These are phyloP conservation scores for Pythium rhizo-oryzae DNA, from an alignment of 352 stramenopile genomes.

Conservation along the genomic window DNA sequence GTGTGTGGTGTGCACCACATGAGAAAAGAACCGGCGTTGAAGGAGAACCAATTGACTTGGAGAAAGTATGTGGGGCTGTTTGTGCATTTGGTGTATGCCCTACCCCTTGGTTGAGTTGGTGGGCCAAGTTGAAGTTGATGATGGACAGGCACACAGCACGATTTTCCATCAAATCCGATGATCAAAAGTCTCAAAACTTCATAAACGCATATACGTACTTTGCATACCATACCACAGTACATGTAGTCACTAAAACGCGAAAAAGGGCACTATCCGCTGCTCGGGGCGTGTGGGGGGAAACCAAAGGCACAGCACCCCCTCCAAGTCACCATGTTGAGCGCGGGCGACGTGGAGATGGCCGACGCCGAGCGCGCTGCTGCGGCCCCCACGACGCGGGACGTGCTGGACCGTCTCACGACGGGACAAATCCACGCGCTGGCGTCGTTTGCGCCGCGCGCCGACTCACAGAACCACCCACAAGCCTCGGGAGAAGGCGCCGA, in stretches of 20 bases:
- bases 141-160: background rate
- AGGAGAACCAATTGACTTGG: background rate
- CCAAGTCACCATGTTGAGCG: slow-evolving; percentile 2
- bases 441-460: slow-evolving; percentile 9
- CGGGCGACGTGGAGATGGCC: slow-evolving; percentile 24
- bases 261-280: slow-evolving; percentile 9
- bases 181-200: background rate
- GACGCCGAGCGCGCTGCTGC: slow-evolving; percentile 9
- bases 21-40: slow-evolving; percentile 10
- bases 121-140: slow-evolving; percentile 13
- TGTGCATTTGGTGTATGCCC: slow-evolving; percentile 3
- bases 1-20: slow-evolving; percentile 16
- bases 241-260: background rate
- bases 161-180: background rate
- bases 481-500: slow-evolving; percentile 4
- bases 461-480: background rate
- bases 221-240: background rate
- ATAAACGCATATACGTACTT: slow-evolving; percentile 1
- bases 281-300: too few relatives aligned
- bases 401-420: slow-evolving; percentile 10
- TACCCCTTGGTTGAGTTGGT: background rate
- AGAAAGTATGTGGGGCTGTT: slow-evolving; percentile 3
- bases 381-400: background rate
- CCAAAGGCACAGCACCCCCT: too few relatives aligned
- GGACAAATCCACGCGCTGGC: slow-evolving; percentile 1